Percentiles rank a stretch among this genome's conserved stretches.
Conservation (phyloP, 768 basidiomycete species). For the Boletellus ananas region DNA sequence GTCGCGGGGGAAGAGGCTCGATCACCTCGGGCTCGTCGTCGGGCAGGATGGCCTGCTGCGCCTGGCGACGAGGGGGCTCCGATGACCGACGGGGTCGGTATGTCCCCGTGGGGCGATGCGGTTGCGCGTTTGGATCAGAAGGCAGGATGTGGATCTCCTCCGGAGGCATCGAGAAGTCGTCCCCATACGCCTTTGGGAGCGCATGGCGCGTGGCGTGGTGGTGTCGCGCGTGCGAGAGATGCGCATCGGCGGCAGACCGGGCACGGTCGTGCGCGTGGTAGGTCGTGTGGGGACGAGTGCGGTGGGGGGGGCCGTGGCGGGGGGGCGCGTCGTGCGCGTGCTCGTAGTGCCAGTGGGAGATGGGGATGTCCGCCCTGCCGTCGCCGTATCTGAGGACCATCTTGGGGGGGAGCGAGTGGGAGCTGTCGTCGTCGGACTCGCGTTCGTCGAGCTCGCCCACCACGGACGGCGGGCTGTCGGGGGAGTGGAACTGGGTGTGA, state of each 20-base stretch:
- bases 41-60: slow-evolving; percentile 13
- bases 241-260: slow-evolving; percentile 33
- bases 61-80: slow-evolving; percentile 26
- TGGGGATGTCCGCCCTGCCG: slow-evolving; percentile 61
- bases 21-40: slow-evolving; percentile 32
- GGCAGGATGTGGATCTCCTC: slow-evolving; percentile 65
- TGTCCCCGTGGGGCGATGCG: slow-evolving; percentile 28
- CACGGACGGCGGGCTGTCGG: slow-evolving; percentile 51
- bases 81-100: slow-evolving; percentile 31
- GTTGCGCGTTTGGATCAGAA: slow-evolving; percentile 39
- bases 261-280: slow-evolving; percentile 37
- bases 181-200: slow-evolving; percentile 17
- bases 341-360: slow-evolving; percentile 44
- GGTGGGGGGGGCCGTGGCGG: slow-evolving; percentile 24
- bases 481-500: slow-evolving; percentile 46
- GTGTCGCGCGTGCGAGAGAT: slow-evolving; percentile 31
- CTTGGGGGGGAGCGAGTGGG: slow-evolving; percentile 55
- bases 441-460: slow-evolving; percentile 37
- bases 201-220: slow-evolving; percentile 15
- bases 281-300: slow-evolving; percentile 26
- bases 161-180: slow-evolving; percentile 35
- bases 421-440: slow-evolving; percentile 41
- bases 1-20: slow-evolving; percentile 32
- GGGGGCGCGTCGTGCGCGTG: slow-evolving; percentile 12
- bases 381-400: slow-evolving; percentile 69